A percentile compares a stretch with the other conserved stretches of the same genome.
Conservation (phyloP, 305 asterid species). For the Andrographis paniculata region DNA sequence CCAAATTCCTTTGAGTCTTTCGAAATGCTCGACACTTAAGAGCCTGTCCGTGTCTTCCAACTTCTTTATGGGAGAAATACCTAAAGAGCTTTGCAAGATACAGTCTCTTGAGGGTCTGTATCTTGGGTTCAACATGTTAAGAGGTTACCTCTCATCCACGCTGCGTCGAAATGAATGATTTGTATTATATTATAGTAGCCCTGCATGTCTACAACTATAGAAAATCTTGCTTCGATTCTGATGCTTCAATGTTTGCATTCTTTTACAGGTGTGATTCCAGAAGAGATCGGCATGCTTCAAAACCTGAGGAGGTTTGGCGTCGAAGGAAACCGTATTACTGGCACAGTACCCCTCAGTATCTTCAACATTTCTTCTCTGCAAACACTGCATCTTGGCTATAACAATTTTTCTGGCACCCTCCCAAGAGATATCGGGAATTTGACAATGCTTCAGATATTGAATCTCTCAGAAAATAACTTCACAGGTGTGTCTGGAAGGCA, state of each 20-base stretch:
- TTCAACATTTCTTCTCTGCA: conserved; percentile 7
- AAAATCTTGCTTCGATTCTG: too few relatives aligned
- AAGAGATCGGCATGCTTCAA: conserved; percentile 25
- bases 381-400: neutral
- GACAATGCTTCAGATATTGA: too few relatives aligned
- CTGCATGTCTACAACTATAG: too few relatives aligned
- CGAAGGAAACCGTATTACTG: conserved; percentile 11
- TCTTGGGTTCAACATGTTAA: conserved; percentile 12
- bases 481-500: too few relatives aligned
- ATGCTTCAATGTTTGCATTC: too few relatives aligned
- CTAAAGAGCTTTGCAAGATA: conserved; percentile 10
- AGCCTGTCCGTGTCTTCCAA: conserved; percentile 2
- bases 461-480: too few relatives aligned
- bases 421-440: neutral
- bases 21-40: conserved; percentile 15
- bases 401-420: neutral
- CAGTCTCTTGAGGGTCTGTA: neutral
- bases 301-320: conserved; percentile 9
- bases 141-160: conserved; percentile 7
- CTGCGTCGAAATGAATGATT: neutral
- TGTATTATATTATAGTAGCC: too few relatives aligned
- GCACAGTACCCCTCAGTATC: neutral
- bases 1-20: conserved; percentile 17
- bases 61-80: conserved; percentile 15
- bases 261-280: conserved; percentile 27